A percentile compares a stretch with the other conserved stretches of the same genome.
Evolutionary conservation across 2,329 filamentous ascomycete genomes (phyloP).

Genomic region (Cladosporium sp.): DNA sequence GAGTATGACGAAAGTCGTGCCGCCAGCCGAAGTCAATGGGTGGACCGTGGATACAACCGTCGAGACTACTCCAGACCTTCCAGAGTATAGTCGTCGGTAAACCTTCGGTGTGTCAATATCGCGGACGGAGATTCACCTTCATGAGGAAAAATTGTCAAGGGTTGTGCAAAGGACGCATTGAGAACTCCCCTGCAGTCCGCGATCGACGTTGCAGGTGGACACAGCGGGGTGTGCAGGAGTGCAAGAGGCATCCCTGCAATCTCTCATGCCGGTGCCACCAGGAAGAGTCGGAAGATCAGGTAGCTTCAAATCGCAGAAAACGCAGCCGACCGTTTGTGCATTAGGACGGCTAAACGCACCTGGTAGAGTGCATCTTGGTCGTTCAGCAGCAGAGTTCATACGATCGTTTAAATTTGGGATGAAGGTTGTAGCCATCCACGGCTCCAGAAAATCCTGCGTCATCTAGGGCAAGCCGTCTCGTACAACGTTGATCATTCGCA

Average conservation of each 20-base stretch:
- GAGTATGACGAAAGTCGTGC: constrained; percentile 14
- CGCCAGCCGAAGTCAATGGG: constrained; percentile 7
- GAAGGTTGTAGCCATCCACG: neutral
- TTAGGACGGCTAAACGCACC: neutral
- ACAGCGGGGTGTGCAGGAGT: constrained; percentile 13
- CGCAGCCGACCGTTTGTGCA: neutral
- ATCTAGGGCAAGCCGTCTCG: neutral
- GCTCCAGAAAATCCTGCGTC: neutral
- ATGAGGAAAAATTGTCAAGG: neutral
- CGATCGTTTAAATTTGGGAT: neutral
- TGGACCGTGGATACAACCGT: neutral
- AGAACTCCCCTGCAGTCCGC: neutral
- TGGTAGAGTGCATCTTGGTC: neutral
- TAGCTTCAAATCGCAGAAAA: neutral
- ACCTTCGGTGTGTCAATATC: neutral
- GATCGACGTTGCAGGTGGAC: constrained; percentile 10
- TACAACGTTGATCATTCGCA: neutral
- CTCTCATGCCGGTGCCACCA: neutral
- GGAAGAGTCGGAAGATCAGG: neutral
- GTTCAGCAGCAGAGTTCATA: neutral
- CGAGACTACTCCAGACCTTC: neutral
- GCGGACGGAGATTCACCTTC: constrained; percentile 4
- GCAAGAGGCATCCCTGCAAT: neutral
- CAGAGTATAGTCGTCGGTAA: neutral
- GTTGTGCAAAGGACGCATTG: neutral